A percentile compares a stretch with the other conserved stretches of the same genome.
Conservation (phyloP, 441 rosid species). For the Pelargonium australe region DNA sequence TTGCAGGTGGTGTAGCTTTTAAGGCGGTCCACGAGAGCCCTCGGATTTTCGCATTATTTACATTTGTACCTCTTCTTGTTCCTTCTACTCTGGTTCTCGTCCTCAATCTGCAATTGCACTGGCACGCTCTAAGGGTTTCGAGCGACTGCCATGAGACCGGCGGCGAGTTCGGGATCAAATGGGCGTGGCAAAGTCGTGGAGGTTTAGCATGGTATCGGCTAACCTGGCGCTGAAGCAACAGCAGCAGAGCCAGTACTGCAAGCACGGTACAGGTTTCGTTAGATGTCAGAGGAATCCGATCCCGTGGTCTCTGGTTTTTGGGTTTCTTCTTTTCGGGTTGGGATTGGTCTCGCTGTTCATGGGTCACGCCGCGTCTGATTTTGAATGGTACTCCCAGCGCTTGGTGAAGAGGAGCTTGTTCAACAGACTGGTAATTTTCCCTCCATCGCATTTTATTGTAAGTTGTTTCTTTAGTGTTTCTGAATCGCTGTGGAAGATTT, state of each 20-base stretch:
- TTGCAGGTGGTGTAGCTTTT: neutral
- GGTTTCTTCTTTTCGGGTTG: conserved; percentile 72
- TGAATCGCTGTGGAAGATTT: no score
- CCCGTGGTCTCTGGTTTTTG: conserved; percentile 71
- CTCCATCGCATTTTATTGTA: neutral
- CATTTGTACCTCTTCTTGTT: neutral
- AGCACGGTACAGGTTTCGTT: neutral
- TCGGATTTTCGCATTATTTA: neutral
- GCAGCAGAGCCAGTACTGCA: neutral
- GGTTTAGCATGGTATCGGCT: conserved; percentile 41
- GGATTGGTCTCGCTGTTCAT: conserved; percentile 88
- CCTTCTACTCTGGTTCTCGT: neutral
- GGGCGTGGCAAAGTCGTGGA: conserved; percentile 56
- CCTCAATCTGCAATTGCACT: no score
- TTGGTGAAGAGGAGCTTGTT: conserved; percentile 49
- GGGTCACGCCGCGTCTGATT: conserved; percentile 88
- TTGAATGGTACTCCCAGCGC: conserved; percentile 92
- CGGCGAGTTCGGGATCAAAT: conserved; percentile 22
- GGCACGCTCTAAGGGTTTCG: neutral
- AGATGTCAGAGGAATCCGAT: conserved; percentile 37
- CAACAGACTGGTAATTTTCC: conserved; percentile 40
- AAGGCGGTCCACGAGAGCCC: neutral
- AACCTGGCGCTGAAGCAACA: conserved; percentile 32
- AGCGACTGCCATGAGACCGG: neutral
- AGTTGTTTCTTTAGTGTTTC: neutral